Percentiles rank a stretch among this genome's conserved stretches.
Conservation (phyloP, 768 basidiomycete genomes). For the Trametes cubensis region DNA sequence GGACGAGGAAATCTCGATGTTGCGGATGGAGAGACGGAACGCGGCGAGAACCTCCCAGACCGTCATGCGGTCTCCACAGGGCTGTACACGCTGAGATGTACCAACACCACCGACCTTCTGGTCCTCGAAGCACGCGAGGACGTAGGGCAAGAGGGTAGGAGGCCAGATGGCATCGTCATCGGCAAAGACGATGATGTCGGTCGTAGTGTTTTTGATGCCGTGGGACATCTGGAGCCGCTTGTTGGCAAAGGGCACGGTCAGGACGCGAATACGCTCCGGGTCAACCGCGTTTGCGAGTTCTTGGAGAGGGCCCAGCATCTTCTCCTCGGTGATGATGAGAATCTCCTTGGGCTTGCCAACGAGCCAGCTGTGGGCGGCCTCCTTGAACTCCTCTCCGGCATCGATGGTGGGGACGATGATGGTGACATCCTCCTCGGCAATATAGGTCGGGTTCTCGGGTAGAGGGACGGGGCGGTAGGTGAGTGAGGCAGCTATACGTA, state of each 20-base stretch:
- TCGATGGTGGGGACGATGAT: constrained; percentile 97
- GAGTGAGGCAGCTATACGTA: constrained; percentile 76
- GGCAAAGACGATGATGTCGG: constrained; percentile 93
- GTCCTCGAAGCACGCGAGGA: constrained; percentile 92
- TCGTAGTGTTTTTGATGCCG: constrained; percentile 87
- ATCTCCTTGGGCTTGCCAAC: constrained; percentile 88
- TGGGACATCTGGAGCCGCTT: constrained; percentile 94
- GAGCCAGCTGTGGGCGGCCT: constrained; percentile 91
- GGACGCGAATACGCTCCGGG: constrained; percentile 79
- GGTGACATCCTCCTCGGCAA: constrained; percentile 90
- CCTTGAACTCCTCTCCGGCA: constrained; percentile 94
- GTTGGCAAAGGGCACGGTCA: constrained; percentile 92
- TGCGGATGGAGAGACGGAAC: constrained; percentile 89
- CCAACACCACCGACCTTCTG: constrained; percentile 92
- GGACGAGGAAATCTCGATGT: constrained; percentile 87
- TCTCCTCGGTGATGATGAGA: constrained; percentile 79
- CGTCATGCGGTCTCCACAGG: constrained; percentile 77
- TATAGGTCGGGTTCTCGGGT: constrained; percentile 88
- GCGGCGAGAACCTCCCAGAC: constrained; percentile 96
- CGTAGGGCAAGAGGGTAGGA: constrained; percentile 83
- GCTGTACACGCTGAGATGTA: constrained; percentile 86
- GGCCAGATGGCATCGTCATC: constrained; percentile 98
- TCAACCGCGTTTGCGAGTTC: constrained; percentile 88
- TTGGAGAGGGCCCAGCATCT: constrained; percentile 87
- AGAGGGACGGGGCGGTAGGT: constrained; percentile 88